These are phyloP conservation scores for Fagopyrum homotropicum DNA, from an alignment of 148 eudicot genomes.

Conservation along the genomic window DNA sequence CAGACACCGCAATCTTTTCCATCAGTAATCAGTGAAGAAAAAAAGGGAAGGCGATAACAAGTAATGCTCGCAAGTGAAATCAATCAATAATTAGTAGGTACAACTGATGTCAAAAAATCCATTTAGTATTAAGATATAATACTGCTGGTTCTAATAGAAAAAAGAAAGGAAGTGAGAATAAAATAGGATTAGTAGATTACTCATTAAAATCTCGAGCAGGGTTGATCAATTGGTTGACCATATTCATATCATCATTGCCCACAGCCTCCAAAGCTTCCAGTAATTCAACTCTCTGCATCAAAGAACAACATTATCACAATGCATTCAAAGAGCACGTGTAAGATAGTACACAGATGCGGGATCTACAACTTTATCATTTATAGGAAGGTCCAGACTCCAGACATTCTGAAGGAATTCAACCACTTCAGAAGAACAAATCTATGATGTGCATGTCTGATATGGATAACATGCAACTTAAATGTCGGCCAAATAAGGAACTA, in stretches of 20 bases:
- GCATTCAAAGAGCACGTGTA: background rate
- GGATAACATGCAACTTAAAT: background rate
- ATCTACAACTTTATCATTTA: background rate
- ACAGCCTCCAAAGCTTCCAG: constrained; percentile 75
- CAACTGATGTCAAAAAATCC: constrained; percentile 4
- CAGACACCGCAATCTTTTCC: background rate
- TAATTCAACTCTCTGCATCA: constrained; percentile 60
- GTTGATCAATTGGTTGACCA: constrained; percentile 42
- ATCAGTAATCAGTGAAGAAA: background rate
- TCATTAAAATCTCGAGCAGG: constrained; percentile 58
- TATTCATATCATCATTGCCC: constrained; percentile 38
- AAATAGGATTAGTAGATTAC: constrained; percentile 36
- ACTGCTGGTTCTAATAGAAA: background rate
- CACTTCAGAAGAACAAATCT: background rate
- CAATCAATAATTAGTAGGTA: background rate
- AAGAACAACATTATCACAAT: constrained; percentile 10
- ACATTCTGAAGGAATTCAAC: background rate
- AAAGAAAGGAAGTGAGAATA: constrained; percentile 1
- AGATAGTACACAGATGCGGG: background rate
- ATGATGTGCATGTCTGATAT: background rate
- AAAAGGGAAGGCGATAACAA: background rate
- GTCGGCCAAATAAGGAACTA: background rate
- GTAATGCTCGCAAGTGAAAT: background rate
- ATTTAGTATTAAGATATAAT: background rate
- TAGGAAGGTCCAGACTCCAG: background rate